Percentiles rank a stretch among this genome's conserved stretches.
These are phyloP conservation scores for Gardenia jasminoides DNA, from an alignment of 257 asterid species.

Conservation along the genomic window DNA sequence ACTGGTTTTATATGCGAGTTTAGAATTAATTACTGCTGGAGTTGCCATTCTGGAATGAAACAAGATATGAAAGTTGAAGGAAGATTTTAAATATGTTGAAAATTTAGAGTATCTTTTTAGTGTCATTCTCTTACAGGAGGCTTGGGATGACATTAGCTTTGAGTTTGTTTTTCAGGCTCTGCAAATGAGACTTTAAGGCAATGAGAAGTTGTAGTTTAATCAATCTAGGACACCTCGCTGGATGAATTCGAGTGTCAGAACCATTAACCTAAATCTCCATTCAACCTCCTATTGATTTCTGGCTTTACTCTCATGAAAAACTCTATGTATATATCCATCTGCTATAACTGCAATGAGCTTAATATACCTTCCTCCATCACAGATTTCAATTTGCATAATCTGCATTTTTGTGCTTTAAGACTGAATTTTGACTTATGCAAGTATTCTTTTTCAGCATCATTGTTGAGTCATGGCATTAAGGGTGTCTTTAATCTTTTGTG, in stretches of 20 bases:
- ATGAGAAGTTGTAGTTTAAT: no score
- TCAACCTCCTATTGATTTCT: background rate
- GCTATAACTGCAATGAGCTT: background rate
- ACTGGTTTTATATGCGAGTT: no score
- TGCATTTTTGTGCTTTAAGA: background rate
- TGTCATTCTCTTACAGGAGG: background rate
- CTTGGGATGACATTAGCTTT: background rate
- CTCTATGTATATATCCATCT: background rate
- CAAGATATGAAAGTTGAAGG: no score
- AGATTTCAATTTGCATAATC: background rate
- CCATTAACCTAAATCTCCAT: background rate
- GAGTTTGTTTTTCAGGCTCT: background rate
- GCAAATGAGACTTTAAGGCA: background rate
- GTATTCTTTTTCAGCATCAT: background rate
- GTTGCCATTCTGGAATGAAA: background rate
- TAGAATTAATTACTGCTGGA: background rate
- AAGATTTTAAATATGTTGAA: no score
- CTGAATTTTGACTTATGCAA: background rate
- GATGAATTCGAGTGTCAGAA: background rate
- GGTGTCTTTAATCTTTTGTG: background rate
- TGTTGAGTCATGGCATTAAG: background rate
- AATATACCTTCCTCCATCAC: no score
- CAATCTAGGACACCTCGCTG: background rate
- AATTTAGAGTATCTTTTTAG: background rate
- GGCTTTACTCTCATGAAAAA: background rate